phyloP scores from a whole-genome alignment of 306 rosid genomes.

The Delonix regia region DNA sequence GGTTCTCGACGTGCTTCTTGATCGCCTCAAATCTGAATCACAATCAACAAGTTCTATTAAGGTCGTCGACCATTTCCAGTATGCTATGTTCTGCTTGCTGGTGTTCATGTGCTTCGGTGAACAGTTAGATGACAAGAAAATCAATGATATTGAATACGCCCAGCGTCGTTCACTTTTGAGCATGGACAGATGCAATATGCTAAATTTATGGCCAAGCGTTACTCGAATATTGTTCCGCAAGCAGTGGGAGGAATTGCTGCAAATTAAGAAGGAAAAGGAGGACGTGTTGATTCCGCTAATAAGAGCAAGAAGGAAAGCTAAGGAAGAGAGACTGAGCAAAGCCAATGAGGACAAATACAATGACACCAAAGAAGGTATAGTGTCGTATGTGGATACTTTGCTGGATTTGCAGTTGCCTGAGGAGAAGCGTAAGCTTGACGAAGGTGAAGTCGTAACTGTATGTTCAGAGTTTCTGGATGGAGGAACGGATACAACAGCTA shows the following conservation, averaged over 20 bases:
- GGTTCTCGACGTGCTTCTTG: background rate
- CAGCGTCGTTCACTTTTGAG: background rate
- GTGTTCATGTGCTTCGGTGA: conserved; percentile 21
- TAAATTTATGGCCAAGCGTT: background rate
- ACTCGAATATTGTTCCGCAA: background rate
- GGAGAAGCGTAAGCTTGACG: background rate
- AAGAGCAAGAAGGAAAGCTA: background rate
- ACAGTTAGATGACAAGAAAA: background rate
- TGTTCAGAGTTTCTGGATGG: conserved; percentile 3
- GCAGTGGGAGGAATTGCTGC: background rate
- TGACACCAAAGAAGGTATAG: too few relatives aligned
- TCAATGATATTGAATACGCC: background rate
- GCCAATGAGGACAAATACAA: background rate
- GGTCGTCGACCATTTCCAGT: background rate
- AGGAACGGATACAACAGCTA: background rate
- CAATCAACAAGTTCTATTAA: background rate
- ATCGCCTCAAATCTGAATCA: background rate
- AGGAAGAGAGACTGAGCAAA: background rate
- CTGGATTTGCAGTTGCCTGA: background rate
- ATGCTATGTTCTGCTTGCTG: conserved; percentile 21
- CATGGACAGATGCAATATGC: background rate
- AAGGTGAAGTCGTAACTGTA: background rate
- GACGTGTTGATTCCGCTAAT: background rate
- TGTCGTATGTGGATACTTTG: background rate
- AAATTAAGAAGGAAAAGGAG: background rate